phyloP scores from a whole-genome alignment of 2,329 filamentous ascomycete genomes.

The Penicillium glabrum region DNA sequence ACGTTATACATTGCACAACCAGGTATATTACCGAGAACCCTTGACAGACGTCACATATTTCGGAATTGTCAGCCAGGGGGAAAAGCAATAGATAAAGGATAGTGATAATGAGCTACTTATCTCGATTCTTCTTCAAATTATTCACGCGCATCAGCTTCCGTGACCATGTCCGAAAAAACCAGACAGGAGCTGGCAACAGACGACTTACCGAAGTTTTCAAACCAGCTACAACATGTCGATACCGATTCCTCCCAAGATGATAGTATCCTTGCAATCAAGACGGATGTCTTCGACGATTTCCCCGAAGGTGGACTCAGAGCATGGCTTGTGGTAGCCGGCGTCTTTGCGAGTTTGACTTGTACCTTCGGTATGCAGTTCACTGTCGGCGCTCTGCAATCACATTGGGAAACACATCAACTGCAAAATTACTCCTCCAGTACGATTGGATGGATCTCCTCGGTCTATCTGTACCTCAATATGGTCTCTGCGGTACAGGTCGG shows the following conservation, averaged over 20 bases:
- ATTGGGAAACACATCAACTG: conserved; percentile 48
- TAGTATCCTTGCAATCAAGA: background rate
- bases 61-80: background rate
- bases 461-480: conserved; percentile 48
- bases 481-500: conserved; percentile 50
- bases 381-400: conserved; percentile 50
- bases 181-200: background rate
- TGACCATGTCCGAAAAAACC: background rate
- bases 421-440: conserved; percentile 42
- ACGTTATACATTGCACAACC: background rate
- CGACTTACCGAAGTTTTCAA: background rate
- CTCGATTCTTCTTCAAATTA: background rate
- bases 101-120: background rate
- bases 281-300: background rate
- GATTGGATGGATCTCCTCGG: conserved; percentile 52
- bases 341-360: conserved; percentile 8
- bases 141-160: background rate
- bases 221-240: background rate
- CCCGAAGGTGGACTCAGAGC: conserved; percentile 2
- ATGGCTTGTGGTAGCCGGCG: conserved; percentile 3
- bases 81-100: background rate
- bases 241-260: background rate
- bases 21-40: background rate
- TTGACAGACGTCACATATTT: background rate
- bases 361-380: conserved; percentile 25